These are phyloP conservation scores for Penicillium italicum DNA, from an alignment of 2,329 filamentous ascomycete genomes.

Conservation along the genomic window DNA sequence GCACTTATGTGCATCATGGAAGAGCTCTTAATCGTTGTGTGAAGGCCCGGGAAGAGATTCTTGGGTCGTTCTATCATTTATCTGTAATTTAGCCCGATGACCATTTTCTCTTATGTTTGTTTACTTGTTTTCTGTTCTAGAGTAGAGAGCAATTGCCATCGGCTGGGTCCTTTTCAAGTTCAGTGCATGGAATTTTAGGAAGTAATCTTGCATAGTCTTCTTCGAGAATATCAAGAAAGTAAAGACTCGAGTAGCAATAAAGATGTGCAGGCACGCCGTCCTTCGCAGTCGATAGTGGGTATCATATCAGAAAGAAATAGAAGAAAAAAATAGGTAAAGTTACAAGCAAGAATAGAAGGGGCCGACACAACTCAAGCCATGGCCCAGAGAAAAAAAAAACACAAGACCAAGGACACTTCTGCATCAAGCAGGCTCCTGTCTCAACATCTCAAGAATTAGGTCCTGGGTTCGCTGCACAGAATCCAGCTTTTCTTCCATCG, in stretches of 20 bases:
- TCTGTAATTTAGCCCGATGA: conserved; percentile 41
- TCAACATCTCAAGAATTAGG: conserved; percentile 41
- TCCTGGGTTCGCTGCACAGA: conserved; percentile 40
- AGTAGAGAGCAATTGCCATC: conserved; percentile 26
- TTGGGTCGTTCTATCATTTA: conserved; percentile 27
- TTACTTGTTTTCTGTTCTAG: conserved; percentile 24
- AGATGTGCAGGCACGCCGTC: background rate
- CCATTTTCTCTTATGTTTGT: conserved; percentile 29
- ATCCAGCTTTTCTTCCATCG: conserved; percentile 37
- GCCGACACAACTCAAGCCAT: background rate
- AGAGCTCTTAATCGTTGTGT: conserved; percentile 13
- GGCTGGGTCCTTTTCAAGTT: conserved; percentile 5
- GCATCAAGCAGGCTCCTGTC: conserved; percentile 32
- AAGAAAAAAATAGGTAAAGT: background rate
- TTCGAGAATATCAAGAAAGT: background rate
- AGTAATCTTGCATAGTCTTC: background rate
- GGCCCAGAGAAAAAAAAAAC: too few species aligned
- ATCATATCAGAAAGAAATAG: conserved; percentile 15
- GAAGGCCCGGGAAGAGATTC: conserved; percentile 11
- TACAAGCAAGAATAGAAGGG: background rate
- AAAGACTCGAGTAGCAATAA: background rate
- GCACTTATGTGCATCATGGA: conserved; percentile 11
- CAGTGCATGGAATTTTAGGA: background rate
- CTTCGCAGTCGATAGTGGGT: conserved; percentile 13
- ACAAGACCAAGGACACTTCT: background rate